Conservation (phyloP, 2,329 filamentous ascomycete species). For the Balansia obtecta region DNA sequence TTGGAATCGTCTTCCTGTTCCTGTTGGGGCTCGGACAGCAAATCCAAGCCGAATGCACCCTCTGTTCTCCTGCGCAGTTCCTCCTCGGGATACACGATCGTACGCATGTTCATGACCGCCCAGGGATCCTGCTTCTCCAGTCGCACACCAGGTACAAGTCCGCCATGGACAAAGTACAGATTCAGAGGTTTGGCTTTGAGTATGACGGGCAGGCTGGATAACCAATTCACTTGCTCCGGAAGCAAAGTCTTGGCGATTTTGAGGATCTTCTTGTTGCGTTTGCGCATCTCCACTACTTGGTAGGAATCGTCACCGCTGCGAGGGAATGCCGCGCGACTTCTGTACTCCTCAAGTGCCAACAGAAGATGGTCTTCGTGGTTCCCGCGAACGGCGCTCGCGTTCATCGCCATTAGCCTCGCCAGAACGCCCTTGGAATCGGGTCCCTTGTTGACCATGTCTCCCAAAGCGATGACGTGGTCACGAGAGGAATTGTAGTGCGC, state of each 20-base stretch:
- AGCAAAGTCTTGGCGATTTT: slow-evolving; percentile 42
- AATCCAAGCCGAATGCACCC: slow-evolving; percentile 1
- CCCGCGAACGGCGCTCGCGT: slow-evolving; percentile 73
- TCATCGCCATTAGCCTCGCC: slow-evolving; percentile 57
- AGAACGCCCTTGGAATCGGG: slow-evolving; percentile 72
- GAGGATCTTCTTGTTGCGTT: slow-evolving; percentile 28
- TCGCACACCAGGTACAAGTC: slow-evolving; percentile 63
- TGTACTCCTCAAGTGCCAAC: slow-evolving; percentile 37
- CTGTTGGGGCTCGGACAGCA: background rate
- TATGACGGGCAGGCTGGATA: slow-evolving; percentile 64
- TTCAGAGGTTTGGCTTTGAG: slow-evolving; percentile 54
- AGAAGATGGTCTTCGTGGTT: slow-evolving; percentile 87
- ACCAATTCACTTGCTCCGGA: slow-evolving; percentile 52
- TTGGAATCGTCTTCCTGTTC: background rate
- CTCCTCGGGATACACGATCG: slow-evolving; percentile 45
- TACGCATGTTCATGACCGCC: slow-evolving; percentile 87
- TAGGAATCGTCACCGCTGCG: slow-evolving; percentile 9
- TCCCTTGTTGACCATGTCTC: slow-evolving; percentile 77
- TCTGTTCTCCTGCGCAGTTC: slow-evolving; percentile 24
- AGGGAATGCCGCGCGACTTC: slow-evolving; percentile 15
- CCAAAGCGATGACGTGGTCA: slow-evolving; percentile 67
- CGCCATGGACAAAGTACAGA: slow-evolving; percentile 69
- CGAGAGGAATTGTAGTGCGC: slow-evolving; percentile 40
- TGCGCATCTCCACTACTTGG: slow-evolving; percentile 15
- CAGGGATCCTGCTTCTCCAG: slow-evolving; percentile 62